Evolutionary conservation across 139 green algal species (phyloP).

Genomic region (Coccomyxa sp.): DNA sequence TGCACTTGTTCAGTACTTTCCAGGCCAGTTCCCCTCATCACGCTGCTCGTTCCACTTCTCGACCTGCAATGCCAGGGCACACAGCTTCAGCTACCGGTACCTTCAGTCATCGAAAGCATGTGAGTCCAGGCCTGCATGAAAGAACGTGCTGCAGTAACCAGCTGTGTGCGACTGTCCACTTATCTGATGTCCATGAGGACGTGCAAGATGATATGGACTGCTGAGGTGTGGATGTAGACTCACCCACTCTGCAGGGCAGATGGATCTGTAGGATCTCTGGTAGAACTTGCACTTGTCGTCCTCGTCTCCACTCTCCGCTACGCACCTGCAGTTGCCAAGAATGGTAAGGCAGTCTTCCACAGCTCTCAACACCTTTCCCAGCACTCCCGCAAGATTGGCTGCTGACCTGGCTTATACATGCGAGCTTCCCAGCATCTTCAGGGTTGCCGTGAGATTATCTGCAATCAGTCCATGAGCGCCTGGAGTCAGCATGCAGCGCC

Average conservation of each 20-base stretch:
- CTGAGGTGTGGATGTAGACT: conserved; percentile 1
- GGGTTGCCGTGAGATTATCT: too few relatives aligned
- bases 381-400: too few relatives aligned
- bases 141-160: not conserved
- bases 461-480: too few relatives aligned
- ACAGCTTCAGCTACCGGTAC: not conserved
- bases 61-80: conserved; percentile 13
- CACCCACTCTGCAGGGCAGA: conserved; percentile 88
- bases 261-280: conserved; percentile 64
- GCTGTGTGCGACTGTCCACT: not conserved
- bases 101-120: too few relatives aligned
- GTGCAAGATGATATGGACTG: not conserved
- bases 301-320: conserved; percentile 68
- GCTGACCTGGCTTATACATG: too few relatives aligned
- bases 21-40: conserved; percentile 49
- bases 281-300: conserved; percentile 67
- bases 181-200: not conserved
- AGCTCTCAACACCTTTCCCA: too few relatives aligned
- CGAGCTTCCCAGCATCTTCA: too few relatives aligned
- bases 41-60: conserved; percentile 62
- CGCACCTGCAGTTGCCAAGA: conserved; percentile 54
- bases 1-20: conserved; percentile 54
- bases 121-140: not conserved
- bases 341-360: too few relatives aligned
- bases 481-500: too few relatives aligned